Percentiles rank a stretch among this genome's conserved stretches.
phyloP scores from a whole-genome alignment of 2,329 filamentous ascomycete genomes.

The Akanthomyces lecanii region DNA sequence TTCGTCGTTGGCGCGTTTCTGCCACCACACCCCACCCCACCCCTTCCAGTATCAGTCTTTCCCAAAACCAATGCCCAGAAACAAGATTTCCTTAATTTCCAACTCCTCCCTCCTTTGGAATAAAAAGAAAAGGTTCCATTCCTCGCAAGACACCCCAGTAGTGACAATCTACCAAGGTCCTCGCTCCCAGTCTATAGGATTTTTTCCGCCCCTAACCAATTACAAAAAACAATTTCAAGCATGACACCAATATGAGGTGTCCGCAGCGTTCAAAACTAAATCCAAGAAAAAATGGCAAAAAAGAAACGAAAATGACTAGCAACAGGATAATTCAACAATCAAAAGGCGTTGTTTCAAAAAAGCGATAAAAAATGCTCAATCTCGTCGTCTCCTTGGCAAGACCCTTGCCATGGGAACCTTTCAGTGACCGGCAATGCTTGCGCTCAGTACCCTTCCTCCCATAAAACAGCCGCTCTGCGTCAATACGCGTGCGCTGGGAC shows the following conservation, averaged over 20 bases:
- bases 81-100: neutral
- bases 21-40: neutral
- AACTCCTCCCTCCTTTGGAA: neutral
- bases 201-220: slow-evolving; percentile 7
- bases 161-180: neutral
- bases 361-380: slow-evolving; percentile 9
- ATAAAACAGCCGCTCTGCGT: slow-evolving; percentile 17
- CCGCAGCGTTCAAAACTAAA: slow-evolving; percentile 8
- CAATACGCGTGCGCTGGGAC: slow-evolving; percentile 10
- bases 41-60: neutral
- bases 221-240: neutral
- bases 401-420: neutral
- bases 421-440: slow-evolving; percentile 10
- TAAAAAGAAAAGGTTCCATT: neutral
- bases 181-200: slow-evolving; percentile 9
- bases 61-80: neutral
- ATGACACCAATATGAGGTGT: neutral
- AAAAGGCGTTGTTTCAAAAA: slow-evolving; percentile 2
- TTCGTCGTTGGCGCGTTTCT: neutral
- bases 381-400: slow-evolving; percentile 10
- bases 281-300: slow-evolving; percentile 9
- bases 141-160: neutral
- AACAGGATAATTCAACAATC: slow-evolving; percentile 11
- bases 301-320: slow-evolving; percentile 18
- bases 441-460: slow-evolving; percentile 23